Evolutionary conservation across 169 alveolate genomes (phyloP).

Genomic region (Plasmodium inui): DNA sequence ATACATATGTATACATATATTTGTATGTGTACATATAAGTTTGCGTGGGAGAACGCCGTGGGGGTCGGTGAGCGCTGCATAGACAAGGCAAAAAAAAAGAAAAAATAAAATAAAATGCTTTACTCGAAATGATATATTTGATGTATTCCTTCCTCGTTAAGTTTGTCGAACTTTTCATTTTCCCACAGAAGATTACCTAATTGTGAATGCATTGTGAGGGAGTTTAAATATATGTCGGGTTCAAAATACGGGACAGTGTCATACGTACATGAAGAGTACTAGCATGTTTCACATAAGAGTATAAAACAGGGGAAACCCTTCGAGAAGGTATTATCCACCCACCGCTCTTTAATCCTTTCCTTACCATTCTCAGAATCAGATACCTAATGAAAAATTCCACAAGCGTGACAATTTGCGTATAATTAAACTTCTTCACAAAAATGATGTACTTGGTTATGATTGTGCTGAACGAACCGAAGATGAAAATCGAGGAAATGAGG

Average conservation of each 20-base stretch:
- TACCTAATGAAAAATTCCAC: conserved; percentile 42
- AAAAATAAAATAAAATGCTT: not conserved
- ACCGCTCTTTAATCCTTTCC: not conserved
- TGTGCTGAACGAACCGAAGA: conserved; percentile 52
- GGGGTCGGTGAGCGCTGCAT: not conserved
- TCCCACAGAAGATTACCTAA: conserved; percentile 38
- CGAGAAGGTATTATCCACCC: not conserved
- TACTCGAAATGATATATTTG: conserved; percentile 62
- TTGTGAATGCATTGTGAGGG: not conserved
- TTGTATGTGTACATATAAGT: not conserved
- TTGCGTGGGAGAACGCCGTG: not conserved
- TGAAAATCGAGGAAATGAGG: conserved; percentile 31
- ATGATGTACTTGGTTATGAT: conserved; percentile 50
- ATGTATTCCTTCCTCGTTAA: conserved; percentile 51
- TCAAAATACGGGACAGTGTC: not conserved
- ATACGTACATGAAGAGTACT: not conserved
- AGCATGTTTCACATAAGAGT: not conserved
- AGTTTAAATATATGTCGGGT: not conserved
- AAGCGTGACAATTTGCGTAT: conserved; percentile 48
- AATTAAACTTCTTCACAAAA: conserved; percentile 56
- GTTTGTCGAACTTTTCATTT: conserved; percentile 54
- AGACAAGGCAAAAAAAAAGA: not conserved
- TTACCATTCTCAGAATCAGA: conserved; percentile 15
- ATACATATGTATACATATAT: not conserved
- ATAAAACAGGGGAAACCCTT: too few species aligned